Evolutionary conservation across 768 basidiomycete species (phyloP).

Genomic region (Lactifluus hygrophoroides): DNA sequence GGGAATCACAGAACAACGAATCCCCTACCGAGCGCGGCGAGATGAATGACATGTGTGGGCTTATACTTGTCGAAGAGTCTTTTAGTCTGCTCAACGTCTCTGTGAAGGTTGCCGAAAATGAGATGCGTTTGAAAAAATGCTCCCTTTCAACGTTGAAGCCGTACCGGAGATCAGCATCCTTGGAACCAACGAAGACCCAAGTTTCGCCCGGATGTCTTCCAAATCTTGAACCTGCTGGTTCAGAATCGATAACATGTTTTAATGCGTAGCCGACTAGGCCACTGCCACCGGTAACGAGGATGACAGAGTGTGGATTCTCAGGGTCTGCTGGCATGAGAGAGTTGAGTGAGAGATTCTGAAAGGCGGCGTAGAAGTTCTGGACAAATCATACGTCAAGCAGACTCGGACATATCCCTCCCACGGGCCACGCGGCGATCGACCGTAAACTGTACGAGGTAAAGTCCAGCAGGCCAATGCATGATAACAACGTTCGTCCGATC

Average conservation of each 20-base stretch:
- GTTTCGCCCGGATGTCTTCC: slow-evolving; percentile 68
- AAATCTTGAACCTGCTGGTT: slow-evolving; percentile 70
- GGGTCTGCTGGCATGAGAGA: neutral
- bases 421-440: too few species aligned
- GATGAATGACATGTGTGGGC: slow-evolving; percentile 94
- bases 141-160: too few species aligned
- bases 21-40: slow-evolving; percentile 79
- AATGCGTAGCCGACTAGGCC: slow-evolving; percentile 87
- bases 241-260: slow-evolving; percentile 65
- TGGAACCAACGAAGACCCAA: slow-evolving; percentile 77
- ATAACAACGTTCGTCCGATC: too few species aligned
- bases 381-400: too few species aligned
- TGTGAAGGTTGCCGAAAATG: slow-evolving; percentile 29
- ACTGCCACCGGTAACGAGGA: slow-evolving; percentile 79
- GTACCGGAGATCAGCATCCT: slow-evolving; percentile 81
- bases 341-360: too few species aligned
- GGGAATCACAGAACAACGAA: neutral
- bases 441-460: too few species aligned
- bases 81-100: slow-evolving; percentile 61
- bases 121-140: too few species aligned
- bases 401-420: too few species aligned
- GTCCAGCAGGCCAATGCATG: too few species aligned
- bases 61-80: slow-evolving; percentile 83
- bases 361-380: too few species aligned
- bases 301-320: slow-evolving; percentile 28